Conservation (phyloP, 208 protist species). For the Trichomonas gallinae region DNA sequence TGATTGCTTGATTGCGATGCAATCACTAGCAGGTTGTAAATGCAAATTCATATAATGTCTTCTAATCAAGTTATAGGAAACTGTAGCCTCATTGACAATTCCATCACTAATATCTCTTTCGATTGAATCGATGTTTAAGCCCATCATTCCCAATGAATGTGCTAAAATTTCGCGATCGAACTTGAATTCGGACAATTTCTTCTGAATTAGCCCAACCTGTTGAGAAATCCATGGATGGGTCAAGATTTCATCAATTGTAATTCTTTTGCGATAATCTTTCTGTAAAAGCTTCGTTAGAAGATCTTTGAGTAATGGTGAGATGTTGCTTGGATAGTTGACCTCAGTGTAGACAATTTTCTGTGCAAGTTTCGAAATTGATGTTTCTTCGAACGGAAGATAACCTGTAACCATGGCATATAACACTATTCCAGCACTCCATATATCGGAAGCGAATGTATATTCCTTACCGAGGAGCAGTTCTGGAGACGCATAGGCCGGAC, state of each 20-base stretch:
- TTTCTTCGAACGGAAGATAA: not conserved
- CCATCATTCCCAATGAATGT: no score
- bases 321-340: not conserved
- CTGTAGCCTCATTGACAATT: no score
- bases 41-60: no score
- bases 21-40: no score
- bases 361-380: not conserved
- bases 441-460: not conserved
- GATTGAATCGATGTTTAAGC: no score
- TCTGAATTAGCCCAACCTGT: no score
- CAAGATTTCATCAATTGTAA: not conserved
- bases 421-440: slow-evolving; percentile 23
- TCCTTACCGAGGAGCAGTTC: not conserved
- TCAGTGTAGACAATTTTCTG: not conserved
- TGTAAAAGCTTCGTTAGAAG: not conserved
- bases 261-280: not conserved
- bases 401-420: not conserved
- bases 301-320: not conserved
- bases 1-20: no score
- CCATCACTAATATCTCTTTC: no score
- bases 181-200: no score
- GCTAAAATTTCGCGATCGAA: no score
- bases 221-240: not conserved
- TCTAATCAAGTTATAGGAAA: no score
- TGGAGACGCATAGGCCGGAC: not conserved